Evolutionary conservation across 148 eudicot genomes (phyloP), one percentile per base, ranked within the genome.

Genomic region (Vaccinium myrtillus): DNA sequence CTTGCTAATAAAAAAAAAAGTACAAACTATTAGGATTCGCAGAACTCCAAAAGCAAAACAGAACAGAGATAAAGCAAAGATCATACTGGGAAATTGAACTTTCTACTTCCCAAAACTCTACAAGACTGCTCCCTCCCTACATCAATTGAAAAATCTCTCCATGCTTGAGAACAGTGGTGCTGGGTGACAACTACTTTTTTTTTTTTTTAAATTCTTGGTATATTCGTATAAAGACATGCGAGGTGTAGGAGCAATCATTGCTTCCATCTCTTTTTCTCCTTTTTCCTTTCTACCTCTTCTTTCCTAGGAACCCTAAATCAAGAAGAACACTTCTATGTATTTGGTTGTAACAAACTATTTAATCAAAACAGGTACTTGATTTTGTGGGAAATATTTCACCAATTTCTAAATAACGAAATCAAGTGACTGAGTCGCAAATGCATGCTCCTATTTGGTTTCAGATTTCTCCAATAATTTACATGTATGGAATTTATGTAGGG

Each of bases 1-100:
- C 98, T 94, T 95, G 98, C 99, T 97, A 85, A 70, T 54, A 55
- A 67, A 84, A 84, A 58, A 58, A 14, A 2, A 81, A 6, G 46
- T n/a, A 39, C 36, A 70, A 51, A 74, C 0, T n/a, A 19, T 75
- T 55, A 75, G 39, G 23, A 77, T 36, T 43, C 19, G 8, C 18
- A n/a, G 54, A 83, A 83, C n/a, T 16, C 32, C 12, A 61, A 56
- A 81, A 81, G 11, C 21, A 18, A 19, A 16, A 25, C 16, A 79
- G 78, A 58, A 75, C 74, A 73, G 13, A 73, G 79, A 54, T 16
- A 49, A 18, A 43, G 30, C 74, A 58, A 50, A 53, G 53, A 51
- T 75, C 54, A 32, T 16, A 48, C 75, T 76, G 32, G 16, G 25
- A 59, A 7, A 77, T 21, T 18, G 12, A 30, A 65, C 53, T 25